Conservation (phyloP, 352 stramenopile species). For the Phytophthora pseudosyringae region DNA sequence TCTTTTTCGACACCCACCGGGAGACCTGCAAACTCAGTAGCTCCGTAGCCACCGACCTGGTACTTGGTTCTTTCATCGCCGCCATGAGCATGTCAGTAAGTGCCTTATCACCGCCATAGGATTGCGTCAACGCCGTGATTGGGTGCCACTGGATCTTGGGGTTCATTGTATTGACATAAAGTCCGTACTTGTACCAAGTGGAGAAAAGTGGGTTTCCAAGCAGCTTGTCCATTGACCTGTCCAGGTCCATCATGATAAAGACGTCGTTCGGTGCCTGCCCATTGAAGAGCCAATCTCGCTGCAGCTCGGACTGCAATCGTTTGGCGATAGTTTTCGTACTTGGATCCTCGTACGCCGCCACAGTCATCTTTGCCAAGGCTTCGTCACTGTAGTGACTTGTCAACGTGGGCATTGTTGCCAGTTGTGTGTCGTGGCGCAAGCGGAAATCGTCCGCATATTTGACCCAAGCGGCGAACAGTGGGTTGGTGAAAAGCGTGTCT, state of each 20-base stretch:
- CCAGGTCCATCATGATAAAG: conserved; percentile 5
- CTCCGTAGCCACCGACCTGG: conserved; percentile 1
- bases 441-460: conserved; percentile 23
- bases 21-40: neutral
- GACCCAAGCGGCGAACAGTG: conserved; percentile 12
- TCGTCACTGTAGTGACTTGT: neutral
- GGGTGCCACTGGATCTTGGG: neutral
- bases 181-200: conserved; percentile 10
- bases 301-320: conserved; percentile 7
- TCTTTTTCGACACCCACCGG: neutral
- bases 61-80: conserved; percentile 4
- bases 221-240: neutral
- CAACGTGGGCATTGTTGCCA: conserved; percentile 7
- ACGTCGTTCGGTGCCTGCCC: neutral
- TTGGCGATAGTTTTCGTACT: conserved; percentile 6
- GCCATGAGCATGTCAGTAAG: conserved; percentile 1
- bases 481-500: conserved; percentile 9
- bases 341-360: neutral
- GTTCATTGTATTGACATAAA: conserved; percentile 4
- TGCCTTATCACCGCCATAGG: neutral
- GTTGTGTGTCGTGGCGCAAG: neutral
- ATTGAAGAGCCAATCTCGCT: neutral
- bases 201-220: conserved; percentile 6
- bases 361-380: conserved; percentile 14
- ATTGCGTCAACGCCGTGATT: neutral